Evolutionary conservation across 2,329 filamentous ascomycete genomes (phyloP).

Genomic region (Amphichorda felina): DNA sequence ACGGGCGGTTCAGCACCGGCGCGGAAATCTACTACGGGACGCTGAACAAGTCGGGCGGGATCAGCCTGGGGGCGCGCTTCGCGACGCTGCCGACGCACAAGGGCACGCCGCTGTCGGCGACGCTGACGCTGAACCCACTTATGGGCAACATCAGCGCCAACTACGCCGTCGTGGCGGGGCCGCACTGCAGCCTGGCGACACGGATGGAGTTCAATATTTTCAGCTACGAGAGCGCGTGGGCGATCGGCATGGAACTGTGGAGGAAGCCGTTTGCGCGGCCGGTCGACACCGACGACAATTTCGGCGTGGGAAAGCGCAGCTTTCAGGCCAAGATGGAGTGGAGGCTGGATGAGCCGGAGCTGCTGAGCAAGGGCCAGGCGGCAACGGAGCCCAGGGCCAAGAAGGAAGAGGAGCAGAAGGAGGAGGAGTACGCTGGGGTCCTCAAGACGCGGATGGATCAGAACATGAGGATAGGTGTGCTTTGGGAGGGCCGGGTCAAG

Average conservation of each 20-base stretch:
- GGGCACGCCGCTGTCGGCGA: constrained; percentile 87
- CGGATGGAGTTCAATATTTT: constrained; percentile 97
- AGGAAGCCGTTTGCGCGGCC: constrained; percentile 40
- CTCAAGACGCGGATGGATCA: constrained; percentile 86
- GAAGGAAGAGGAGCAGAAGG: constrained; percentile 7
- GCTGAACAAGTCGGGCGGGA: constrained; percentile 83
- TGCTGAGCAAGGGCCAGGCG: background rate
- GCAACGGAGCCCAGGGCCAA: background rate
- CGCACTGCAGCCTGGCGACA: constrained; percentile 73
- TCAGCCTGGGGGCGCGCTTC: constrained; percentile 82
- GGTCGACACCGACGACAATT: constrained; percentile 16
- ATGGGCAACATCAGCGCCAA: constrained; percentile 89
- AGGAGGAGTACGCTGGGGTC: constrained; percentile 67
- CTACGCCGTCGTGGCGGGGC: constrained; percentile 82
- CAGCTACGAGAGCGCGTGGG: constrained; percentile 91
- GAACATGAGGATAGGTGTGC: constrained; percentile 68
- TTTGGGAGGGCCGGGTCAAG: constrained; percentile 92
- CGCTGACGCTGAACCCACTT: constrained; percentile 82
- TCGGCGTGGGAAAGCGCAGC: constrained; percentile 23
- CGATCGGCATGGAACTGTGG: constrained; percentile 90
- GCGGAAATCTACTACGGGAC: constrained; percentile 94
- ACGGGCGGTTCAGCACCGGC: constrained; percentile 79
- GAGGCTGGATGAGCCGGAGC: constrained; percentile 27
- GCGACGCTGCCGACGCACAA: constrained; percentile 71
- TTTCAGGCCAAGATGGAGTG: constrained; percentile 42